phyloP scores from a whole-genome alignment of 257 asterid species.

The Plantago major region DNA sequence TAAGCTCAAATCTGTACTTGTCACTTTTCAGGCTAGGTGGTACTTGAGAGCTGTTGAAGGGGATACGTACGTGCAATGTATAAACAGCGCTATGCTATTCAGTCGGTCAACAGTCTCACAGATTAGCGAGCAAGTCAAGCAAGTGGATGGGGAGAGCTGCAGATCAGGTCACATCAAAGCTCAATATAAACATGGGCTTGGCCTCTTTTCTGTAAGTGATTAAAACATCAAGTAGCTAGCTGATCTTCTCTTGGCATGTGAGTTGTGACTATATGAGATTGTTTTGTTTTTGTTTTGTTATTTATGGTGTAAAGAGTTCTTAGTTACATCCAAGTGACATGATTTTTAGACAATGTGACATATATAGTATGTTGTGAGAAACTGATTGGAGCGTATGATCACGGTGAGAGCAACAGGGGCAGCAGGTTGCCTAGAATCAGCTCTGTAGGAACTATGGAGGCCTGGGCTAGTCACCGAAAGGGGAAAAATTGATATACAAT shows the following conservation, averaged over 20 bases:
- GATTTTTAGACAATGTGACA: not conserved
- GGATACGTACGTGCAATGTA: constrained; percentile 96
- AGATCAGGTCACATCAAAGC: constrained; percentile 93
- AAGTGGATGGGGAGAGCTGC: constrained; percentile 98
- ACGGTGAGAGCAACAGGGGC: too few species aligned
- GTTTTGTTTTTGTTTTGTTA: too few species aligned
- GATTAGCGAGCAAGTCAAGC: constrained; percentile 58
- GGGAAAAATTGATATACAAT: too few species aligned
- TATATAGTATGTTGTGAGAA: constrained; percentile 3
- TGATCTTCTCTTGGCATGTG: not conserved
- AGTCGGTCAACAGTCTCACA: constrained; percentile 70
- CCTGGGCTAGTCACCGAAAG: too few species aligned
- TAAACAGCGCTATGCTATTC: constrained; percentile 75
- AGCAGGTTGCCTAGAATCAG: too few species aligned
- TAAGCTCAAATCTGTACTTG: too few species aligned
- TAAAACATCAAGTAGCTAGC: not conserved
- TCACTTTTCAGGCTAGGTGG: constrained; percentile 64
- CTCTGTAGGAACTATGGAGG: too few species aligned
- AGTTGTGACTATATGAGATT: too few species aligned
- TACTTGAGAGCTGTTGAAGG: constrained; percentile 86
- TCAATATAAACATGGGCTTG: constrained; percentile 75
- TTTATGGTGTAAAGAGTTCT: too few species aligned
- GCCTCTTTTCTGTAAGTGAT: constrained; percentile 71
- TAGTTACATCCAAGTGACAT: too few species aligned
- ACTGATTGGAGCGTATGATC: too few species aligned